Evolutionary conservation across 192 early-diverging fungal genomes (phyloP), one percentile per base, ranked within the genome.

Genomic region (Coemansia sp.): DNA sequence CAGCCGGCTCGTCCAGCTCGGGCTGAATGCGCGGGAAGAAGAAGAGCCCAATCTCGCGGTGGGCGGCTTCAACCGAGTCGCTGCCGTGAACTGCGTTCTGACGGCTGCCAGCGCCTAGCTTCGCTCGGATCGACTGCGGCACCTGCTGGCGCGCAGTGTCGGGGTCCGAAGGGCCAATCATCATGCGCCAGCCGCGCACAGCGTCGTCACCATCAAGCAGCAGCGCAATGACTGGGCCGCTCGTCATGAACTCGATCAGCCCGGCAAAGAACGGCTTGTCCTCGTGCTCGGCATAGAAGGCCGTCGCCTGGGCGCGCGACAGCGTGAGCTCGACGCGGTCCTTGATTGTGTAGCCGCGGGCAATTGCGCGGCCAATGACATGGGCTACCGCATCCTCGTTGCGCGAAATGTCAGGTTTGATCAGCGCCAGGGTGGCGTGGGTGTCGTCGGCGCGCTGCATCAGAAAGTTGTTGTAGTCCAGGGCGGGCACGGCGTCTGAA

Each of bases 1-100:
- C 53, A 29, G 25, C 15, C 12, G 53, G 11, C 41, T 45, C 41
- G 11, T 45, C 41, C 41, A 37, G 27, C 55, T 69, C 67, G 5
- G 60, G 66, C 59, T 67, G 69, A 38, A 72, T 73, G 39, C 63
- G 49, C 8, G 76, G 75, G 10, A 32, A 56, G 63, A 84, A 84
- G 58, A 84, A 84, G 52, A 84, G 76, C 2, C 52, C 60, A 23
- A 84, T 55, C 60, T 76, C 82, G 7, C 82, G 76, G 58, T 60
- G 48, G 1, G 77, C 82, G 24, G 70, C 56, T 23, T 67, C 67
- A 6, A 65, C 49, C 19, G 86, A 86, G 38, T 84, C 85, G 50
- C 83, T 84, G 38, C 83, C 86, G 62, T 87, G 85, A 0, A 84
- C 82, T 12, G 83, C 85, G 68, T 87, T 87, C 37, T 70, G 70